These are phyloP conservation scores for Scedosporium boydii DNA, from an alignment of 2,329 filamentous ascomycete species.

Conservation along the genomic window DNA sequence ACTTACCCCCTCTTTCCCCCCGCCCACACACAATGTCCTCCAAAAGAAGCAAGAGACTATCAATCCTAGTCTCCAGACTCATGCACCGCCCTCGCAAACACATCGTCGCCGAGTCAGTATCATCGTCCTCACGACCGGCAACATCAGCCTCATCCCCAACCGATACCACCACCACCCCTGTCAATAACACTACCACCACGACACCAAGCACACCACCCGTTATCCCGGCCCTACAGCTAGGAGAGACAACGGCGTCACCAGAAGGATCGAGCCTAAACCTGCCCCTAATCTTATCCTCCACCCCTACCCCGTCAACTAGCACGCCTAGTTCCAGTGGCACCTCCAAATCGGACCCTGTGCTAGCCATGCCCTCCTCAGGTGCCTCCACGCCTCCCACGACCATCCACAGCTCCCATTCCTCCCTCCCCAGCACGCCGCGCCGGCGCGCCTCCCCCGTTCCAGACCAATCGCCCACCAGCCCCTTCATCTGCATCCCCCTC, in stretches of 20 bases:
- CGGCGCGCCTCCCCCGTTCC: not conserved
- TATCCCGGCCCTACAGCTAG: too few relatives aligned
- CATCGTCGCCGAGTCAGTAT: not conserved
- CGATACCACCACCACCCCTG: not conserved
- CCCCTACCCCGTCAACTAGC: not conserved
- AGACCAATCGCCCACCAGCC: slow-evolving; percentile 4
- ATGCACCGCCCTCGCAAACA: not conserved
- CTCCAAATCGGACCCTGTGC: not conserved
- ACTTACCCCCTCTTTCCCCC: too few relatives aligned
- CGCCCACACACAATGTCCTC: not conserved
- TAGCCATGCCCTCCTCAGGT: not conserved
- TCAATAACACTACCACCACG: too few relatives aligned
- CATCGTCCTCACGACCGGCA: not conserved
- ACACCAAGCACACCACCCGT: too few relatives aligned
- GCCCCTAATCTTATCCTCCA: not conserved
- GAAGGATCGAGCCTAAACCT: not conserved
- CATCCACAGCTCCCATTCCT: not conserved
- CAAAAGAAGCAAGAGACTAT: not conserved
- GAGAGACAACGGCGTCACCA: too few relatives aligned
- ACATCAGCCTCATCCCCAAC: not conserved
- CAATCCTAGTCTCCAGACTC: not conserved
- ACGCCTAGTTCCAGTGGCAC: not conserved
- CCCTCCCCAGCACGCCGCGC: not conserved
- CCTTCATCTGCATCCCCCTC: slow-evolving; percentile 20
- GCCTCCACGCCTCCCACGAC: not conserved